phyloP scores from a whole-genome alignment of 257 asterid species.

The Solanum sitiens region DNA sequence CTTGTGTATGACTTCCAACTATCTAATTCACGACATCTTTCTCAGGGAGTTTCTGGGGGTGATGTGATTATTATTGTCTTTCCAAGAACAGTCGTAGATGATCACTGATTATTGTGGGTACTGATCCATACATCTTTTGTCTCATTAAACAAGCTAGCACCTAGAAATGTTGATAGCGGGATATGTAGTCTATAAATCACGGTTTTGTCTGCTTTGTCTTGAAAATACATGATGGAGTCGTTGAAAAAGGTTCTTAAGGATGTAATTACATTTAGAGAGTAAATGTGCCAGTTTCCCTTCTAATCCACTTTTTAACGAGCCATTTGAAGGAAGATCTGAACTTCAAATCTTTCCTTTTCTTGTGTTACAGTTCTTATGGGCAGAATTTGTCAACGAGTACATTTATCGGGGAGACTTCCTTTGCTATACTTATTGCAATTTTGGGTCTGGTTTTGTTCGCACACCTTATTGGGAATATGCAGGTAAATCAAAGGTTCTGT shows the following conservation, averaged over 20 bases:
- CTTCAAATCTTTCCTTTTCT: neutral
- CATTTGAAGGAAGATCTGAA: neutral
- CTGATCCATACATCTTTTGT: neutral
- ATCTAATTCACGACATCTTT: neutral
- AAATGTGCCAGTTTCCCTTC: neutral
- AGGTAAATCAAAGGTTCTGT: slow-evolving; percentile 26
- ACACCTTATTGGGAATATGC: slow-evolving; percentile 95
- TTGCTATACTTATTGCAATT: slow-evolving; percentile 84
- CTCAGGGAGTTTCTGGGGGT: neutral
- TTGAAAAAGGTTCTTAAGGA: neutral
- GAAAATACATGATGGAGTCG: neutral
- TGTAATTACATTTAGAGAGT: neutral
- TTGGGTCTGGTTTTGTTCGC: slow-evolving; percentile 81
- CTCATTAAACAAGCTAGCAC: neutral
- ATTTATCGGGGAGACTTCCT: slow-evolving; percentile 73
- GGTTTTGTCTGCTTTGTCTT: neutral
- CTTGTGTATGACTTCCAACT: neutral
- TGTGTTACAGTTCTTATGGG: slow-evolving; percentile 63
- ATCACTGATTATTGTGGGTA: neutral
- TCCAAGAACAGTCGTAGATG: neutral
- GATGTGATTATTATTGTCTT: neutral
- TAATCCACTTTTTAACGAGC: neutral
- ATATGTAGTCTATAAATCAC: neutral
- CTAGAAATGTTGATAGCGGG: neutral
- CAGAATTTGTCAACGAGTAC: slow-evolving; percentile 86